Evolutionary conservation across 2,329 filamentous ascomycete species (phyloP), one percentile per base, ranked within the genome.

Genomic region (Polytolypa hystricis): DNA sequence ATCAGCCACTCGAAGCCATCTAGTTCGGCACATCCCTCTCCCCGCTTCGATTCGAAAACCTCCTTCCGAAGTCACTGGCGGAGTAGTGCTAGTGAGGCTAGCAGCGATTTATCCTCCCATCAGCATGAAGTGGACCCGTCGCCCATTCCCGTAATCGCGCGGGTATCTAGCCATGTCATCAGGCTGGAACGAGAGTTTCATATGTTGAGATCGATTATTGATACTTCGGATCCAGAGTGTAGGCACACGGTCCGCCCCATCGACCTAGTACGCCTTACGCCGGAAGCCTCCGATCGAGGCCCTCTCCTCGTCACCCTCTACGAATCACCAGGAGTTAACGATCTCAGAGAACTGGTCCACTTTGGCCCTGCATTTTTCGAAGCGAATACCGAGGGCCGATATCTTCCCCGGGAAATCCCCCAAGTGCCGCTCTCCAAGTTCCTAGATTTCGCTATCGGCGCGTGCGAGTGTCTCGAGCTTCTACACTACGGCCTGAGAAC

Each of bases 381-480:
- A 66, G 70, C 45, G 56, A 76, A 71, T 37, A 56, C 66, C 3
- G 70, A 67, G 21, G 48, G 50, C 15, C 57, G 61, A 26, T 49
- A 47, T 26, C 55, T 64, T 25, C 64, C 66, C 25, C 60, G 58
- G 2, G 65, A 77, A 1, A 66, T 67, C 12, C 67, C 73, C 12
- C 72, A 75, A 25, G 77, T 91, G 29, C 77, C 79, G 30, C 64
- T 95, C 4, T 70, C 81, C 31, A 69, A 75, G 11, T 95, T 95
- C 51, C 70, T 96, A 18, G 81, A 93, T 51, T 95, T 95, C 54
- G 89, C 87, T 19, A 84, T 94, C 40, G 87, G 87, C 16, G 83
- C 87, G 1, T 76, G 82, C 4, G 77, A 93, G 56, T 93, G 84
- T 53, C 62, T 93, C 32, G 87, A 95, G 57, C 77, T 93, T 31